Base-by-base conservation (phyloP, 345 rosid species). In the Salix dunnii region DNA sequence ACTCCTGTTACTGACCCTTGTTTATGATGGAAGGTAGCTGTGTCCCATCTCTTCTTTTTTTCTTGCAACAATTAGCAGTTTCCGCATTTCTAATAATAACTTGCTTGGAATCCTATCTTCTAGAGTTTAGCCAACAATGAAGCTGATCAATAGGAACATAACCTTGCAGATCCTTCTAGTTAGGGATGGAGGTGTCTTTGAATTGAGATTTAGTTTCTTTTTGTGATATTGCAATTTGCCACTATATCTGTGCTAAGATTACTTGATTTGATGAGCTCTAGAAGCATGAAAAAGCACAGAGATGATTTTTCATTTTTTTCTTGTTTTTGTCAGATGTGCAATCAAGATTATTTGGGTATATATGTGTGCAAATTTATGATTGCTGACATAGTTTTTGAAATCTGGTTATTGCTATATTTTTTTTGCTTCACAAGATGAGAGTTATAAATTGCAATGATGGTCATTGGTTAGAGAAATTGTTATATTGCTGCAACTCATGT, bases 21-120 rank as follows among this genome's bases (percentile, higher is more conserved):
- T 93, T 84, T 96, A 91, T 87, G 96, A 93, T 82, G 98, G 99
- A 73, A 89, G 98, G 99, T 93, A 80, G 74, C 46, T 42, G 46
- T 11, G 46, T 42, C 46, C 46, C 46, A 79, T 68, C 18, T 63
- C 71, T 74, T 49, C 35, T 23, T 58, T n/a, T 46, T 46, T 46
- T 46, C 51, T 46, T 46, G 51, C 17, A 46, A 3, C 1, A 46
- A 46, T 46, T 46, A 46, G 51, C 46, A 10, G 46, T 11, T 42
- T 11, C 46, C 14, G 3, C 46, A 42, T 42, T 42, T 10, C 14
- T 42, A 42, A 42, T 42, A 11, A 11, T 42, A 16, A 12, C 18
- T 3, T 46, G 17, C 18, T 46, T 46, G 51, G 14, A 46, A 12
- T 46, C 18, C 51, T 46, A 46, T 13, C 3, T 46, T 46, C 51